Evolutionary conservation across 805 yeast species (phyloP).

Genomic region (Teunomyces lycoperdinae): DNA sequence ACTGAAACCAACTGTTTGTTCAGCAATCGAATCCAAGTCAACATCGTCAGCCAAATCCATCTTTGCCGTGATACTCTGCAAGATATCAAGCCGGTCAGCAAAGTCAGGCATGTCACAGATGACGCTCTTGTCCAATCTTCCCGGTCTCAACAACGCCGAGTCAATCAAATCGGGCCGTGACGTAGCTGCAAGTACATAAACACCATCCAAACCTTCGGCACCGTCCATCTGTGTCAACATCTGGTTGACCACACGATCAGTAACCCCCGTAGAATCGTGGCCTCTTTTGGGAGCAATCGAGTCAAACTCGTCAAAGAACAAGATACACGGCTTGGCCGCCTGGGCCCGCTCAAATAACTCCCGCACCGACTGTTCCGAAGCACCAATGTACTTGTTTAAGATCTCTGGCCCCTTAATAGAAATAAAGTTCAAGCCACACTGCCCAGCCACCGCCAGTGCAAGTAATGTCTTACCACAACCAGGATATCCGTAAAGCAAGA

Average conservation of each 20-base stretch:
- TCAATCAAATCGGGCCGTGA: constrained; percentile 95
- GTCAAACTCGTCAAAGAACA: constrained; percentile 94
- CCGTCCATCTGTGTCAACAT: constrained; percentile 98
- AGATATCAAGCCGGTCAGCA: constrained; percentile 71
- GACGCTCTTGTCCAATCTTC: constrained; percentile 89
- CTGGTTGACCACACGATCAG: constrained; percentile 96
- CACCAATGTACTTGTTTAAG: constrained; percentile 92
- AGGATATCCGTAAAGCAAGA: constrained; percentile 89
- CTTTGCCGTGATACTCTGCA: constrained; percentile 54
- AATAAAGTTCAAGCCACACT: constrained; percentile 90
- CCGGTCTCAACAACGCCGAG: constrained; percentile 92
- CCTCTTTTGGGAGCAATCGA: constrained; percentile 98
- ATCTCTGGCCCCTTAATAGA: constrained; percentile 96
- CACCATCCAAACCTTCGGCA: constrained; percentile 93
- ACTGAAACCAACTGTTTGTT: constrained; percentile 69
- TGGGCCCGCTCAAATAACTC: constrained; percentile 93
- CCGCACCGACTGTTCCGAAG: constrained; percentile 91
- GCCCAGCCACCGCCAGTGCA: constrained; percentile 91
- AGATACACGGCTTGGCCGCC: constrained; percentile 89
- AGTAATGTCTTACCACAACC: constrained; percentile 95
- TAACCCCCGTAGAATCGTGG: constrained; percentile 96
- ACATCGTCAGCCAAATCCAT: constrained; percentile 56
- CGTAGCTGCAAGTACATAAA: constrained; percentile 94
- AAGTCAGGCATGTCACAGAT: constrained; percentile 82
- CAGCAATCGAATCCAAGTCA: constrained; percentile 54